phyloP scores from a whole-genome alignment of 2,329 filamentous ascomycete species.

The Malbranchea zuffiana region DNA sequence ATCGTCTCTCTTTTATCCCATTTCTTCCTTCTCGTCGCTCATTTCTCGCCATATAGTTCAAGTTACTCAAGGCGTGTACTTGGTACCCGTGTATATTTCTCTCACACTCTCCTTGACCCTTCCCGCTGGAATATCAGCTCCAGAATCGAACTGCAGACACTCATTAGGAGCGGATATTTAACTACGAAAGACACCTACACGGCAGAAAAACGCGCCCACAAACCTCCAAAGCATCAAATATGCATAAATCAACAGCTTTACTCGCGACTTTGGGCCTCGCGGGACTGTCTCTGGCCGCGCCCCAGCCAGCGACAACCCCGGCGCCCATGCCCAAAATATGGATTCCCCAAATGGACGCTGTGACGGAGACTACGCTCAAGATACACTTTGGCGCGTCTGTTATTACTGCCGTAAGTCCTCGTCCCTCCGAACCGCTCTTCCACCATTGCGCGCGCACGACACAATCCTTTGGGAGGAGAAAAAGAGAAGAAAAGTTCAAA shows the following conservation, averaged over 20 bases:
- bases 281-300: slow-evolving; percentile 1
- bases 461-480: no score
- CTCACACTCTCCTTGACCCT: no score
- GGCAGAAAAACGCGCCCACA: not conserved
- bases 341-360: not conserved
- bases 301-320: not conserved
- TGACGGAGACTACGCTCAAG: not conserved
- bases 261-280: slow-evolving; percentile 2
- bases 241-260: slow-evolving; percentile 4
- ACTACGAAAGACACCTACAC: not conserved
- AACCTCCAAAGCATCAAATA: no score
- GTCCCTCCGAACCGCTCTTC: not conserved
- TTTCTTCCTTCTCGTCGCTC: no score
- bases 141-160: no score
- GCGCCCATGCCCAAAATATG: slow-evolving; percentile 4
- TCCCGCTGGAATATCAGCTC: no score
- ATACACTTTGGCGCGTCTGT: slow-evolving; percentile 6
- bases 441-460: not conserved
- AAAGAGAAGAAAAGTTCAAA: no score
- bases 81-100: no score
- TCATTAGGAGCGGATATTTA: no score
- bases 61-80: no score
- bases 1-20: no score
- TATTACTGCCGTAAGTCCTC: slow-evolving; percentile 2
- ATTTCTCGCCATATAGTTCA: no score